Conservation (phyloP, 768 basidiomycete genomes). For the Ramaria sp. region DNA sequence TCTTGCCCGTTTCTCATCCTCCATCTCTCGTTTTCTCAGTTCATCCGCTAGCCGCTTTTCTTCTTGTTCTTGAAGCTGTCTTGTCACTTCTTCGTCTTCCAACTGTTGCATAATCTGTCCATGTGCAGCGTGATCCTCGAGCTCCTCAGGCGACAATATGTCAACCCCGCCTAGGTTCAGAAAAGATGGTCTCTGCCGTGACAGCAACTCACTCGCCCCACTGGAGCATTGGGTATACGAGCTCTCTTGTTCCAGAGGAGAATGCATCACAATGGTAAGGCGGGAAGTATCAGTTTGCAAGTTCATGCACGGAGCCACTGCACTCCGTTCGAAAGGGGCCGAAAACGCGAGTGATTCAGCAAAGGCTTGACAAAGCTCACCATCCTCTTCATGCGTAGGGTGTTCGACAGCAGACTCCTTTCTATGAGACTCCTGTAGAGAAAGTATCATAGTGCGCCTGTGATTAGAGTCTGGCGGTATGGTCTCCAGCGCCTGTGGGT, state of each 20-base stretch:
- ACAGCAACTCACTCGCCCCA: no score
- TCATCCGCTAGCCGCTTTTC: background rate
- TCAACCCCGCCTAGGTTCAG: background rate
- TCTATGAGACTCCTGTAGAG: background rate
- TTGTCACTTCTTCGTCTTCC: background rate
- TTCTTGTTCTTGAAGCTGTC: background rate
- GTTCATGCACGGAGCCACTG: no score
- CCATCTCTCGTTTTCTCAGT: background rate
- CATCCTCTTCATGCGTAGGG: background rate
- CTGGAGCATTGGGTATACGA: background rate
- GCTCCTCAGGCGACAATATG: background rate
- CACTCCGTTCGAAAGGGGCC: background rate
- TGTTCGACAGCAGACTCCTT: background rate
- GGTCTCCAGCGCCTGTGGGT: background rate
- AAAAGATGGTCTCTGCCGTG: no score
- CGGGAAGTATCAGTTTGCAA: no score
- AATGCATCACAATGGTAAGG: background rate
- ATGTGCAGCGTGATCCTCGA: background rate
- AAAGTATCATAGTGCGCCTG: background rate
- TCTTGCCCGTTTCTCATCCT: background rate
- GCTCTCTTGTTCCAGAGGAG: background rate
- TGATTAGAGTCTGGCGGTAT: background rate
- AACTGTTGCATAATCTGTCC: background rate
- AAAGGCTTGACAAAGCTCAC: background rate
- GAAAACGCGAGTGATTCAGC: constrained; percentile 3